Evolutionary conservation across 2,329 filamentous ascomycete species (phyloP), one percentile per base, ranked within the genome.

Genomic region (Exophiala alcalophila): DNA sequence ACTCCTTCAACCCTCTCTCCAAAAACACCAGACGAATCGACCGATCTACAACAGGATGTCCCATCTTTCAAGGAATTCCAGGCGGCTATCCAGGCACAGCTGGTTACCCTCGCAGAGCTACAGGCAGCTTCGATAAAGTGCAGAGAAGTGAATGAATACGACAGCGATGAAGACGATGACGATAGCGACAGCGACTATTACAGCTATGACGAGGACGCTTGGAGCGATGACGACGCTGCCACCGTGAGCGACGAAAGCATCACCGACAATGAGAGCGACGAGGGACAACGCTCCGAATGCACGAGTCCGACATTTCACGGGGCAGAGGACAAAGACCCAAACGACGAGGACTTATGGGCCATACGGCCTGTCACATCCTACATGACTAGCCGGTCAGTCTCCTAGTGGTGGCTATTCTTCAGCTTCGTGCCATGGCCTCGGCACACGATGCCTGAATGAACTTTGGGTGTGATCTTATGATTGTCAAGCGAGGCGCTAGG

Each of bases 11-110:
- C 47, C 6, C 15, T 20, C 15, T 20, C 24, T 5, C 9, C 42
- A 21, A 21, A 10, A 5, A 15, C 40, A 18, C 29, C 26, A 20
- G 16, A 15, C 9, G 33, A 38, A n/a, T 37, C 48, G 2, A 20
- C 45, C 20, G 46, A 49, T 23, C 35, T 42, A 26, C 41, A 42
- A 30, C 42, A 48, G 14, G 37, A 37, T 12, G 45, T 43, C 7
- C 48, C 49, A 8, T 50, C 45, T 1, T 51, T 54, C 40, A 33
- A 36, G 25, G 38, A 47, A 27, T 54, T 54, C 36, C 48, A 50
- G 29, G 40, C 47, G 12, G 51, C 51, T 23, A 46, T 54, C 30
- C 26, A 36, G 32, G 20, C 29, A 4, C 51, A 54, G 35, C 25
- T 52, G 16, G 45, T 40, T 9, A 43, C 48, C 2, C 30, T 53